These are phyloP conservation scores for Calonectria pteridis DNA, from an alignment of 2,329 filamentous ascomycete species.

Conservation along the genomic window DNA sequence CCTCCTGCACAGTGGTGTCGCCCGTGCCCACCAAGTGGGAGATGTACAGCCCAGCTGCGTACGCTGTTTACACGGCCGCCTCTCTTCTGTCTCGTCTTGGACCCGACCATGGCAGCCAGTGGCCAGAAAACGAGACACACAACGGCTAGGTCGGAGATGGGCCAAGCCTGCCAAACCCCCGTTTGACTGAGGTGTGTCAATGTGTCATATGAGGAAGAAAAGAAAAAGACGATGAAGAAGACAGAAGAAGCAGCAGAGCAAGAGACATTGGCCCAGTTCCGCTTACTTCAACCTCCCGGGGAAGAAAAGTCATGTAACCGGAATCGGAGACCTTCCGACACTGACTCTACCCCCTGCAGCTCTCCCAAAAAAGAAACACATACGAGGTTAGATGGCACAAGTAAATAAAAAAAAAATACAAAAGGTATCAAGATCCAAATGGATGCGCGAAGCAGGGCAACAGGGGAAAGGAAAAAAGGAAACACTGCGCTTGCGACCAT, in stretches of 20 bases:
- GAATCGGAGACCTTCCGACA: background rate
- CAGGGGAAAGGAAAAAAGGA: background rate
- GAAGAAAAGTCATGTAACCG: background rate
- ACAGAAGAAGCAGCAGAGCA: slow-evolving; percentile 1
- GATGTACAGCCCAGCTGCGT: background rate
- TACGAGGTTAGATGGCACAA: background rate
- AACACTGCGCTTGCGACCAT: background rate
- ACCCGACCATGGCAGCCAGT: slow-evolving; percentile 2
- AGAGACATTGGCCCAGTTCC: slow-evolving; percentile 9
- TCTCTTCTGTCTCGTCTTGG: slow-evolving; percentile 10
- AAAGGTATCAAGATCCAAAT: background rate
- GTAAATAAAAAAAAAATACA: background rate
- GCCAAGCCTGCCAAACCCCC: slow-evolving; percentile 3
- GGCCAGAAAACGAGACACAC: slow-evolving; percentile 11
- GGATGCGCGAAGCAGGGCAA: background rate
- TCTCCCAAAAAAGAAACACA: slow-evolving; percentile 9
- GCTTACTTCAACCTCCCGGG: background rate
- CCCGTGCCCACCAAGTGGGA: background rate
- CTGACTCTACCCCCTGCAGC: slow-evolving; percentile 2
- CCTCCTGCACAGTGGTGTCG: background rate
- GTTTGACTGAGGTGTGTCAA: background rate
- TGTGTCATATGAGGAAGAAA: slow-evolving; percentile 12
- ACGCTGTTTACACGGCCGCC: background rate
- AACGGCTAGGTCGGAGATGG: slow-evolving; percentile 11
- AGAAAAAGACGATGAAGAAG: background rate